Evolutionary conservation across 2,329 filamentous ascomycete species (phyloP), one percentile per base, ranked within the genome.

Genomic region (Fusarium sp.): DNA sequence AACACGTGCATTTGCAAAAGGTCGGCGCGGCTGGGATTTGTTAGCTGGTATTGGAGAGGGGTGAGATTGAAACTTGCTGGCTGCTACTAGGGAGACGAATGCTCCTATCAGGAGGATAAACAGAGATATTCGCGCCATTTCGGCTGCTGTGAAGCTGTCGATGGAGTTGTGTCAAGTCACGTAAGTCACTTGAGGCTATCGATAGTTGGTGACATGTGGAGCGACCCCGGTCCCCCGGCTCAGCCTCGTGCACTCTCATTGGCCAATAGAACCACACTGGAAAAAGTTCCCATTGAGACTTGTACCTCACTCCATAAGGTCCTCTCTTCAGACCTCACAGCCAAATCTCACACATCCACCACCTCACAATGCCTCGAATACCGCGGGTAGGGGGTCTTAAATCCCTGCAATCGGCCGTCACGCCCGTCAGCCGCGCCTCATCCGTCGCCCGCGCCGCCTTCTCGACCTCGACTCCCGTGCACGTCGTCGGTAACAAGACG

Each of bases 1-100:
- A 88, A 78, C 87, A 89, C 67, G 85, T 89, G 77, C 87, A 89
- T 81, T 89, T 89, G 80, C 87, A 89, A 73, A 89, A 89, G 2
- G 84, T 85, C 15, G 85, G 86, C 39, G 85, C 82, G 29, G 83
- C 86, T 88, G 69, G 51, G 6, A 31, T 74, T 61, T 72, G 72
- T 61, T 53, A 64, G 49, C 45, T 40, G 35, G 42, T 34, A 35
- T 36, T 29, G 15, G 26, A 43, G 28, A n/a, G 29, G 34, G 10
- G 42, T 2, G 19, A 35, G 19, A 10, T 13, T 39, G 19, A 11
- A 24, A 70, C 78, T 70, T 74, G 83, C 81, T 80, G 32, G 75
- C 70, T 68, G 83, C 82, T 26, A 74, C 73, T 3, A 79, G 60
- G 19, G 75, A 72, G 5, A 76, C 41, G 5, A 81, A 38, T 11